Evolutionary conservation across 345 rosid species (phyloP).

Genomic region (Cochlearia excelsa): DNA sequence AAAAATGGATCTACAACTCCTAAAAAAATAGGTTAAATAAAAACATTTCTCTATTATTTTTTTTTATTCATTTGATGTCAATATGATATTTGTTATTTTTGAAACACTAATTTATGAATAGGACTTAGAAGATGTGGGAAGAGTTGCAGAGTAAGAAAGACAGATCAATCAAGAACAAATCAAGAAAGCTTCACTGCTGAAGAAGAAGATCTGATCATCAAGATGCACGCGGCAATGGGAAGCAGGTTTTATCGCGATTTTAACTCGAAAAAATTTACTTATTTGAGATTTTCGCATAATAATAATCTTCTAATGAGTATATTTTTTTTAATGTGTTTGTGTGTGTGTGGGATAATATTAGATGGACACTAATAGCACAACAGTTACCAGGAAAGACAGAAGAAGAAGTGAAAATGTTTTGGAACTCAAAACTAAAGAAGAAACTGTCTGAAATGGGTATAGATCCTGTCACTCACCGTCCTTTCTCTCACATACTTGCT

Average conservation of each 20-base stretch:
- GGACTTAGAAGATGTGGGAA: constrained; percentile 75
- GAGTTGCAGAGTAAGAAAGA: constrained; percentile 80
- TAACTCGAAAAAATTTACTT: neutral
- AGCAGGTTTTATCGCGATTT: constrained; percentile 53
- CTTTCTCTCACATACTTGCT: constrained; percentile 82
- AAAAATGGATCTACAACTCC: constrained; percentile 28
- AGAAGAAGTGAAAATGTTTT: constrained; percentile 87
- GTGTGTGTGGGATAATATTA: constrained; percentile 22
- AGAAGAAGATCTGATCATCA: constrained; percentile 81
- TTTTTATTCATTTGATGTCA: neutral
- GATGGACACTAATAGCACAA: constrained; percentile 93
- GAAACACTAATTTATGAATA: constrained; percentile 1
- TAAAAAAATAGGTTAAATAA: constrained; percentile 33
- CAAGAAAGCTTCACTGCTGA: constrained; percentile 68
- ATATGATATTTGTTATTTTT: neutral
- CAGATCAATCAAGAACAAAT: constrained; percentile 51
- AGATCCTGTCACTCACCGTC: constrained; percentile 88
- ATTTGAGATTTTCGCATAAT: neutral
- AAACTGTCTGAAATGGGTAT: constrained; percentile 92
- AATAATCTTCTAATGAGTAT: constrained; percentile 4
- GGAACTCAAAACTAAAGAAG: constrained; percentile 89
- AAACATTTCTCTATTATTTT: constrained; percentile 3
- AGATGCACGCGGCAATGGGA: constrained; percentile 88
- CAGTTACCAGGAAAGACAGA: constrained; percentile 91
- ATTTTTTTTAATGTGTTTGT: neutral